A percentile compares a stretch with the other conserved stretches of the same genome.
These are phyloP conservation scores for Ampelomyces quisqualis DNA, from an alignment of 2,329 filamentous ascomycete genomes.

Conservation along the genomic window DNA sequence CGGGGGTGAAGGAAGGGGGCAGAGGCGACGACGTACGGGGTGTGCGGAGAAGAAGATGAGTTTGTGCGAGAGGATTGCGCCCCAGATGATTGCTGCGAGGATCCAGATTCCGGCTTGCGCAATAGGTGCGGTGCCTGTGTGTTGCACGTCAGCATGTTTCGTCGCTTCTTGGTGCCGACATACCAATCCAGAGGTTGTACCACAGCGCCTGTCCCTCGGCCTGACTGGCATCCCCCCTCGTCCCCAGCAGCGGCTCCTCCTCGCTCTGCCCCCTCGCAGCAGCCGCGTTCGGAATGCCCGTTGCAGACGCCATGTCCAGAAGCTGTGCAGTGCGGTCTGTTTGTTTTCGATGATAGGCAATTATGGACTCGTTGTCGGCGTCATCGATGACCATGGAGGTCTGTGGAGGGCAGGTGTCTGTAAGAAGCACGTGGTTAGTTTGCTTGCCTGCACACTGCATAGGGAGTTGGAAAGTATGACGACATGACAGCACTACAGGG, in stretches of 20 bases:
- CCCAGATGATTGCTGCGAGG: slow-evolving; percentile 75
- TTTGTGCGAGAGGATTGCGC: slow-evolving; percentile 67
- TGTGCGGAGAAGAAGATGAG: slow-evolving; percentile 86
- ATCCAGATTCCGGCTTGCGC: slow-evolving; percentile 78
- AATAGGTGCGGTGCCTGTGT: slow-evolving; percentile 72
- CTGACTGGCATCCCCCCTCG: slow-evolving; percentile 72
- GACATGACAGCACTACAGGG: neutral
- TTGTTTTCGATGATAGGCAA: neutral
- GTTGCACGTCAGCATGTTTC: neutral
- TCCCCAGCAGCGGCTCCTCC: slow-evolving; percentile 69
- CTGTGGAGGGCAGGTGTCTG: neutral
- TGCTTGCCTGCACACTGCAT: neutral
- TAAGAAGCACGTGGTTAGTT: neutral
- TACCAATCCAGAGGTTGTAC: slow-evolving; percentile 75
- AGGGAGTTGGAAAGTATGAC: neutral
- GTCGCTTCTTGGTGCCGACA: slow-evolving; percentile 17
- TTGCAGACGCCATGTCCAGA: slow-evolving; percentile 64
- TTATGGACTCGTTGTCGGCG: neutral
- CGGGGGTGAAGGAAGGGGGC: slow-evolving; percentile 1
- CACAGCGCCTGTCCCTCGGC: slow-evolving; percentile 62
- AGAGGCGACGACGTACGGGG: slow-evolving; percentile 61
- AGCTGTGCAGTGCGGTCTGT: neutral
- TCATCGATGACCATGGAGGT: neutral
- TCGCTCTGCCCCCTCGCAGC: slow-evolving; percentile 50
- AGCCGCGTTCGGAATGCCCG: slow-evolving; percentile 57